Base-by-base conservation (phyloP, 2,329 filamentous ascomycete species). In the Neoarthrinium moseri region DNA sequence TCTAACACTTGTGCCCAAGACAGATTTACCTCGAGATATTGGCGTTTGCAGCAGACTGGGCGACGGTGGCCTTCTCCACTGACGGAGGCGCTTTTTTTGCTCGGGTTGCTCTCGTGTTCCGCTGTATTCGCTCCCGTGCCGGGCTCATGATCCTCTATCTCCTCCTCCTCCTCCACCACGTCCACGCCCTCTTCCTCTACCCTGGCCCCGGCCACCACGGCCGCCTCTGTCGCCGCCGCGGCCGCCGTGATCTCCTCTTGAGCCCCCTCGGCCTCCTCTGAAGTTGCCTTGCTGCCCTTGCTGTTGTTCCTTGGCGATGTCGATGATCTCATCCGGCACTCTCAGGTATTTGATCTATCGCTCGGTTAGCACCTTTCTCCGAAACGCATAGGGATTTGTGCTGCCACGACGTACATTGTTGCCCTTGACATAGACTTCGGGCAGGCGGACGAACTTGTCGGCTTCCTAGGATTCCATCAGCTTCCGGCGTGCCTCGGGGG, bases 241-340 rank as follows among this genome's bases (percentile, higher is more conserved):
- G 39, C 77, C 72, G 35, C 74, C 73, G 53, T 84, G 75, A 29
- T 83, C 81, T 45, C 79, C 80, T 57, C 80, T 74, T 60, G 74
- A 71, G 13, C 81, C 77, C 51, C 80, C 77, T 30, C 83, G 76
- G 32, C 86, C 84, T 38, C 87, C 84, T 47, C 85, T 77, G 60
- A 84, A 87, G 51, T 72, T 73, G 42, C 74, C 68, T 48, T 72
- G 74, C 59, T 89, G 84, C 52, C 78, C 79, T 62, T 89, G 86
- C 68, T 97, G 92, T 63, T 94, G 88, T 56, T 97, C 92, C 75
- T 91, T 95, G 20, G 94, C 91, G 30, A 90, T 70, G 54, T 97
- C 92, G 70, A 99, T 89, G 51, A 99, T 95, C 68, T 97, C 92
- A 70, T 99, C 92, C 43, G 92, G 91, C 3, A 99, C 89, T 59